Conservation (phyloP, 805 yeast genomes). For the Kodamaea sagamina region DNA sequence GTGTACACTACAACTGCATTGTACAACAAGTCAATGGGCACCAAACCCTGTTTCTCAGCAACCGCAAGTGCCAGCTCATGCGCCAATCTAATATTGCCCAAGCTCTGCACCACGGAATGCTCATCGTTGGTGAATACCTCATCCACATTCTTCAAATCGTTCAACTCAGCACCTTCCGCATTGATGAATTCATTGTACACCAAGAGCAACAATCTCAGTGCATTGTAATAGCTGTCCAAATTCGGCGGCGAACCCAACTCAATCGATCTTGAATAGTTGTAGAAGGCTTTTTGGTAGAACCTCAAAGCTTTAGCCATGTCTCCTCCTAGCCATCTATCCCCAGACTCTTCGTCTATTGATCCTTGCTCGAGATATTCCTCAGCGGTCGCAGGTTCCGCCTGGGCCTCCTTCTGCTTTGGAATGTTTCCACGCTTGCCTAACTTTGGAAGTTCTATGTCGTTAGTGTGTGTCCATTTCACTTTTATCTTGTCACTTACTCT, state of each 20-base stretch:
- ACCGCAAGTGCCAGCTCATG: slow-evolving; percentile 41
- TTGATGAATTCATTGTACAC: slow-evolving; percentile 55
- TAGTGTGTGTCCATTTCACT: background rate
- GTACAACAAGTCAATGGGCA: slow-evolving; percentile 47
- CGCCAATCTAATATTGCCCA: slow-evolving; percentile 34
- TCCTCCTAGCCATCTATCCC: slow-evolving; percentile 70
- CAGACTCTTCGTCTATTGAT: slow-evolving; percentile 66
- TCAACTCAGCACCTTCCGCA: slow-evolving; percentile 44
- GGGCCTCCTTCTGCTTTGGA: slow-evolving; percentile 7
- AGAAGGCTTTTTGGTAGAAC: slow-evolving; percentile 61
- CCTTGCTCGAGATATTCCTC: slow-evolving; percentile 60
- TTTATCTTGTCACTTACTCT: slow-evolving; percentile 6
- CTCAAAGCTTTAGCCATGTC: slow-evolving; percentile 65
- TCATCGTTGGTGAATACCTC: slow-evolving; percentile 32
- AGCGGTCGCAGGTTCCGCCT: slow-evolving; percentile 38
- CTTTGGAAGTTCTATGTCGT: slow-evolving; percentile 18
- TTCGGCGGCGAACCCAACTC: slow-evolving; percentile 14
- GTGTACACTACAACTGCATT: slow-evolving; percentile 50
- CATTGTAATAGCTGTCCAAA: slow-evolving; percentile 59
- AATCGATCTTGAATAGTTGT: slow-evolving; percentile 43
- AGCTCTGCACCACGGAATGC: slow-evolving; percentile 41
- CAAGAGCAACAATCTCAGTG: slow-evolving; percentile 57
- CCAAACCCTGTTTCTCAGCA: slow-evolving; percentile 15
- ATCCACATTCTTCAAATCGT: slow-evolving; percentile 32
- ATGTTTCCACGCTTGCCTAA: slow-evolving; percentile 18